Base-by-base conservation (phyloP, 1,139 yeast genomes). In the Yamadazyma dushanensis region DNA sequence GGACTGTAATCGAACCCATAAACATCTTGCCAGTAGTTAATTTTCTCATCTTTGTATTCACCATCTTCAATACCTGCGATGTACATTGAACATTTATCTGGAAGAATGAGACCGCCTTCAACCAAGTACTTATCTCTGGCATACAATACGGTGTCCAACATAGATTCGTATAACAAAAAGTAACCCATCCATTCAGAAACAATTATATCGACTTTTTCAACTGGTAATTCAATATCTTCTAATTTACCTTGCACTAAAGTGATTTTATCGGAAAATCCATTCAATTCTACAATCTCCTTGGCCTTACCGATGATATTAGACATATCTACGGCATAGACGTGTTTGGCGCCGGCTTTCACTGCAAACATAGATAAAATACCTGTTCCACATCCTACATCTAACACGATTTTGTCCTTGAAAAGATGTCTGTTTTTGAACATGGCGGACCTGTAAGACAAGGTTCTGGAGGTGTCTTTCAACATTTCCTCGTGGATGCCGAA, bases 101-200 rank as follows among this genome's bases (percentile, higher is more conserved):
- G 99, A 72, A 94, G 82, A 44, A 94, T 88, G 48, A 90, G 72
- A 8, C 99, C 99, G 31, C 84, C 95, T 54, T 81, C 75, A 32
- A 75, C 88, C 56, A 94, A 76, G 61, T 89, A 94, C 61, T 76
- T 79, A 66, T 94, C 99, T 66, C 99, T 80, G 22, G 99, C 99
- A 49, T 79, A 78, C 46, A 94, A 70, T 16, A 94, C 99, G 25
- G 98, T 89, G 61, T 94, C 98, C 61, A 94, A 76, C 99, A 94
- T 94, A 45, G 96, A 86, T 71, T 94, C 99, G 58, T 92, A 94
- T 40, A 94, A 71, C 53, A 94, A 68, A 57, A 94, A 94, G 67
- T 94, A 94, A 14, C 99, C 99, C 99, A 94, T 94, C 99, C 99
- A 94, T 66, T 94, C 99, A 45, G 95, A 83, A 43, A 94, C 84